These are phyloP conservation scores for Escovopsis sp. DNA, from an alignment of 2,329 filamentous ascomycete species.

Conservation along the genomic window DNA sequence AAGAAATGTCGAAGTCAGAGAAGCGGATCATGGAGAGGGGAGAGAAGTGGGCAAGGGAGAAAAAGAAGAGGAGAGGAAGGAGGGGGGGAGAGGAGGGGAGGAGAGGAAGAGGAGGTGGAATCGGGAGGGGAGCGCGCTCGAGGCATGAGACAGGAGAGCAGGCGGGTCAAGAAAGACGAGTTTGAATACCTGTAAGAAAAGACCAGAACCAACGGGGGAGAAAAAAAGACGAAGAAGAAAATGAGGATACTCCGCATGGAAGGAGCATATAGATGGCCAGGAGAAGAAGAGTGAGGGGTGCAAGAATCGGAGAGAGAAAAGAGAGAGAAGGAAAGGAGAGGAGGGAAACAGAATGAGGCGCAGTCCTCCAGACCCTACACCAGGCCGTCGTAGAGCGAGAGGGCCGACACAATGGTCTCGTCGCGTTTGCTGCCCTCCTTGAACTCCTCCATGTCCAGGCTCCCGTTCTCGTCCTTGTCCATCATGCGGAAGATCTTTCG, in stretches of 20 bases:
- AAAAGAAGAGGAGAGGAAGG: background rate
- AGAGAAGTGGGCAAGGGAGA: background rate
- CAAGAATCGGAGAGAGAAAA: background rate
- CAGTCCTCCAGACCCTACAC: constrained; percentile 39
- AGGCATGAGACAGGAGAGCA: background rate
- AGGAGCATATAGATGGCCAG: too few relatives aligned
- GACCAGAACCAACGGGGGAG: too few relatives aligned
- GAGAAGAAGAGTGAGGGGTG: background rate
- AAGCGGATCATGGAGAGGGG: too few relatives aligned
- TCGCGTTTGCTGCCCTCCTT: constrained; percentile 98
- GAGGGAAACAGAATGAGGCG: too few relatives aligned
- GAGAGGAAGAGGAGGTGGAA: too few relatives aligned
- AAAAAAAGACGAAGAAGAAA: too few relatives aligned
- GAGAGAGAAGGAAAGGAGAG: constrained; percentile 2
- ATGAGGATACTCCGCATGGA: too few relatives aligned
- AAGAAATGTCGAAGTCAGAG: too few relatives aligned
- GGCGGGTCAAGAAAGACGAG: too few relatives aligned
- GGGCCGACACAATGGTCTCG: constrained; percentile 93
- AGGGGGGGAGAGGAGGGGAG: background rate
- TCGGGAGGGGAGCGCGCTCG: background rate
- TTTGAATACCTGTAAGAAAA: too few relatives aligned
- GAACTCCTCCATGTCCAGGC: constrained; percentile 92
- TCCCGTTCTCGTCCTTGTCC: constrained; percentile 99
- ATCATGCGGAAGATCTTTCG: constrained; percentile 99
- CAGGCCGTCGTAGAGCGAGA: constrained; percentile 90